Percentiles rank a stretch among this genome's conserved stretches.
These are phyloP conservation scores for Nicotiana paniculata DNA, from an alignment of 257 asterid genomes.

Conservation along the genomic window DNA sequence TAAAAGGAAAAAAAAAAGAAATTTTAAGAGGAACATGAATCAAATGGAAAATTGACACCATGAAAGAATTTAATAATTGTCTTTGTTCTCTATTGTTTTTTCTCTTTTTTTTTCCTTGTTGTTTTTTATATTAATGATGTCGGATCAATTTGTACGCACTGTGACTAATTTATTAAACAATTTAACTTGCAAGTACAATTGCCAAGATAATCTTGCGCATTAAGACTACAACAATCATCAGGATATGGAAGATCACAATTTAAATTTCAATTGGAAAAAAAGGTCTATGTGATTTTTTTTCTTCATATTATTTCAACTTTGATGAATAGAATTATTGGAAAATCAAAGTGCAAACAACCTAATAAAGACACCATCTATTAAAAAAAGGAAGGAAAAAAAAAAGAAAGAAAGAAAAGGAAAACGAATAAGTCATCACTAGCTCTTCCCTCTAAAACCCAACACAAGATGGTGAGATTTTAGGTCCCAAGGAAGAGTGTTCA, in stretches of 20 bases:
- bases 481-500: neutral
- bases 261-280: neutral
- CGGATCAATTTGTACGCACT: neutral
- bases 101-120: accelerated
- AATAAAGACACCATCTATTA: neutral
- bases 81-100: neutral
- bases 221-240: neutral
- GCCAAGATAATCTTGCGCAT: neutral
- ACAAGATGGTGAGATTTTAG: neutral
- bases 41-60: neutral
- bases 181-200: neutral
- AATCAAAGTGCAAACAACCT: neutral
- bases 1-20: neutral
- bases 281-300: neutral
- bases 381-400: too few relatives aligned
- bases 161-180: neutral
- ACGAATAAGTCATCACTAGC: too few relatives aligned
- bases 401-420: too few relatives aligned
- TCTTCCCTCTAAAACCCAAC: too few relatives aligned
- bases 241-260: neutral
- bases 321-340: neutral
- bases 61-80: neutral
- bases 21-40: neutral
- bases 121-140: neutral
- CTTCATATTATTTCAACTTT: neutral